Evolutionary conservation across 1,284 basidiomycete genomes (phyloP).

Genomic region (Quambalaria eucalypti): DNA sequence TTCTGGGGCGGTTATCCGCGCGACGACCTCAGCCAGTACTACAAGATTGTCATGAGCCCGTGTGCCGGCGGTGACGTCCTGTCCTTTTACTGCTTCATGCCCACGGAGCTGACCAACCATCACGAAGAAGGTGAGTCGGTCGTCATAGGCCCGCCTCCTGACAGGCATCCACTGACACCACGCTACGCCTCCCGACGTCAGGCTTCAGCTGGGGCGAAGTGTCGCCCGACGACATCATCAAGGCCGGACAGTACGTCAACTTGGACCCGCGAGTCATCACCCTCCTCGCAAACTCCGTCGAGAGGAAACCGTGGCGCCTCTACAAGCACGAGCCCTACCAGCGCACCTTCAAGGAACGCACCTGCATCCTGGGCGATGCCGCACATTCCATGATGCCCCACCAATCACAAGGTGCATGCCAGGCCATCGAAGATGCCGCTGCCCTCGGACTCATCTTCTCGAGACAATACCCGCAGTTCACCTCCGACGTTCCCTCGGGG

Average conservation of each 20-base stretch:
- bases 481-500: no score
- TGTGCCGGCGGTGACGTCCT: constrained; percentile 45
- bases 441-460: no score
- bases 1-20: constrained; percentile 48
- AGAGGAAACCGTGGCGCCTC: constrained; percentile 48
- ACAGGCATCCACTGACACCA: no score
- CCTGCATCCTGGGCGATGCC: constrained; percentile 38
- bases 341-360: constrained; percentile 42
- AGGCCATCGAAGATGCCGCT: no score
- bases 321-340: constrained; percentile 47
- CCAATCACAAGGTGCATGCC: no score
- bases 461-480: no score
- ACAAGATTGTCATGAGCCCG: constrained; percentile 49
- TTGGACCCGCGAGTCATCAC: constrained; percentile 45
- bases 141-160: no score
- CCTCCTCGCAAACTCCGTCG: constrained; percentile 43
- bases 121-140: constrained; percentile 49
- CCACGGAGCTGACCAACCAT: constrained; percentile 46
- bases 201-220: constrained; percentile 46
- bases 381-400: no score
- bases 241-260: constrained; percentile 37
- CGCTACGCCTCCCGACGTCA: no score
- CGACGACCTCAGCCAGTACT: constrained; percentile 32
- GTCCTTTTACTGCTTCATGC: constrained; percentile 47
- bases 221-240: constrained; percentile 44